Conservation (phyloP, 106 monocot species). For the Narthecium ossifragum region DNA sequence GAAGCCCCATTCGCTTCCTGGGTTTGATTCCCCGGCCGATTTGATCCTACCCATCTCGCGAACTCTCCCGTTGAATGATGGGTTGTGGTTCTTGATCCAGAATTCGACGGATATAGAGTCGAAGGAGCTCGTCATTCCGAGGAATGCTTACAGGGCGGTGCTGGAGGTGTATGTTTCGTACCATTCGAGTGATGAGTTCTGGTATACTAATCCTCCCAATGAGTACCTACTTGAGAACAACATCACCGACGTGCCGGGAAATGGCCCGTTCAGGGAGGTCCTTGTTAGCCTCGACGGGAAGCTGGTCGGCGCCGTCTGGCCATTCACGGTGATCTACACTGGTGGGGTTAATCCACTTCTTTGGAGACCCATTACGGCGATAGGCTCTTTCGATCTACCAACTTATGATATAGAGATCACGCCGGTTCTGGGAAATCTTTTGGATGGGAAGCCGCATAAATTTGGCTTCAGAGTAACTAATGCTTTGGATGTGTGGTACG, state of each 20-base stretch:
- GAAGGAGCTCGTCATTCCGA: constrained; percentile 43
- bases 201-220: constrained; percentile 81
- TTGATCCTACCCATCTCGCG: constrained; percentile 78
- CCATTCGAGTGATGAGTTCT: constrained; percentile 81
- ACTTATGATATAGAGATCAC: constrained; percentile 87
- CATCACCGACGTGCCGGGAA: constrained; percentile 34
- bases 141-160: constrained; percentile 71
- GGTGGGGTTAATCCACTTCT: constrained; percentile 87
- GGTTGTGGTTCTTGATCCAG: constrained; percentile 65
- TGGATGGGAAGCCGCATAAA: constrained; percentile 70
- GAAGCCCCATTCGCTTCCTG: not conserved
- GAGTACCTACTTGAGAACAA: constrained; percentile 57
- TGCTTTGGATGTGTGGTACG: constrained; percentile 62
- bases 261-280: constrained; percentile 83
- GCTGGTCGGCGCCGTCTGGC: constrained; percentile 81
- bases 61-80: constrained; percentile 57
- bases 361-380: constrained; percentile 86
- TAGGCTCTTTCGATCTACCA: constrained; percentile 87
- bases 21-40: constrained; percentile 47
- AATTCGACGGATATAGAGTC: constrained; percentile 47
- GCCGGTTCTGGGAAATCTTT: constrained; percentile 60
- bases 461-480: constrained; percentile 74
- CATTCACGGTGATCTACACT: constrained; percentile 86
- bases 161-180: constrained; percentile 78
- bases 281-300: constrained; percentile 39